Evolutionary conservation across 768 basidiomycete species (phyloP), one percentile per base, ranked within the genome.

Genomic region (Leccinum ochraceum): DNA sequence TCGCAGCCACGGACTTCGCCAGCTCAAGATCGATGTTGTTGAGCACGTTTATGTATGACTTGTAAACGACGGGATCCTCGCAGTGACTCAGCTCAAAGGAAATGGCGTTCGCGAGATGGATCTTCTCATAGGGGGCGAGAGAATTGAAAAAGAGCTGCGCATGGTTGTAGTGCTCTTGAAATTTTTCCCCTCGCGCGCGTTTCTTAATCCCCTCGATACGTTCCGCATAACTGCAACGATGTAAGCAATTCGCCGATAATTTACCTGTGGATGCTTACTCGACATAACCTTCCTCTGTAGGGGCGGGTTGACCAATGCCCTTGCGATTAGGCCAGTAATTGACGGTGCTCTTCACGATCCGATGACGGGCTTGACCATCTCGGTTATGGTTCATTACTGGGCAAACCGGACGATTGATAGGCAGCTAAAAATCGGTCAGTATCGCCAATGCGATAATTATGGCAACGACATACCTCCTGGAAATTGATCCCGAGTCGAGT

Each of bases 271-370:
- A 10, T 36, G 74, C 83, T 36, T 61, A 85, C 83, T 87, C 86
- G 2, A 67, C 53, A 62, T 86, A 87, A 30, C 83, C 89, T 9
- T 85, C 62, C 1, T 75, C 69, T 1, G 75, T 66, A 13, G 81
- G 71, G 14, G 81, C 79, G 0, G 88, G 87, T 13, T 73, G 75
- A 13, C 79, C 81, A 6, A 77, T 69, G 11, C 77, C 71, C 50
- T 82, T 79, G 11, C 94, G 83, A 69, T 95, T 95, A 0, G 94
- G 94, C 83, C 85, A 90, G 69, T 95, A 95, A 66, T 94, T 94
- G 66, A 88, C 74, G 5, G 62, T 72, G 55, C 81, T 82, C 68
- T 81, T 84, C 49, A 79, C 76, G 60, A 90, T 90, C 30, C 77
- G 82, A 61, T 83, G 80, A 53, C 86, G 81, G 59, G 74, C 72